Evolutionary conservation across 1,139 yeast species (phyloP).

Genomic region (Insectozyma bohioensis): DNA sequence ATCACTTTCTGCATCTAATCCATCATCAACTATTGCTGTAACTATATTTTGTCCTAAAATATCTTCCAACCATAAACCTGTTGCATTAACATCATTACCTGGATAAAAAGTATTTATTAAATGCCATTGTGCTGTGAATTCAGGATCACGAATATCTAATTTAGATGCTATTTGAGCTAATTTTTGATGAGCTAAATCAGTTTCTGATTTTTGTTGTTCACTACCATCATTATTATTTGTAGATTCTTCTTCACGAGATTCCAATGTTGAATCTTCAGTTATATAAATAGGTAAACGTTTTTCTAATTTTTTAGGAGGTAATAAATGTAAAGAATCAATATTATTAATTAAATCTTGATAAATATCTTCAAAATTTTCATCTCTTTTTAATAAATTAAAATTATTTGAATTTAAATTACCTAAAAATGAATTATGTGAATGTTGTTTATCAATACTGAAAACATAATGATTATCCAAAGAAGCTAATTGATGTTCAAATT

Average conservation of each 20-base stretch:
- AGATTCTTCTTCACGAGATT: constrained; percentile 13
- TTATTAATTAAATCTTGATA: constrained; percentile 30
- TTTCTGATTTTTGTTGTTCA: constrained; percentile 1
- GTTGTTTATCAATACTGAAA: constrained; percentile 50
- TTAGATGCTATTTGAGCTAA: constrained; percentile 43
- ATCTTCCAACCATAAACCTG: constrained; percentile 82
- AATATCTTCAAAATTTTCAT: constrained; percentile 23
- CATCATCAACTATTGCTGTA: constrained; percentile 93
- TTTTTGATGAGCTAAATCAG: constrained; percentile 11
- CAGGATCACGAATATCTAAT: constrained; percentile 75
- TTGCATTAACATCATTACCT: constrained; percentile 84
- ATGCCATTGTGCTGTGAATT: constrained; percentile 88
- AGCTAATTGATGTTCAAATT: constrained; percentile 58
- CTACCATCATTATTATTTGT: background rate
- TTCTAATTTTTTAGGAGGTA: constrained; percentile 46
- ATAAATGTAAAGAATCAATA: constrained; percentile 44
- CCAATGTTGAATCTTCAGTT: constrained; percentile 16
- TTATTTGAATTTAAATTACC: constrained; percentile 38
- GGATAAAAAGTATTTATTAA: constrained; percentile 67
- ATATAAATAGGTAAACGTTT: constrained; percentile 44
- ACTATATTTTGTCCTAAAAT: constrained; percentile 81
- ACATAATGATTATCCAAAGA: constrained; percentile 63
- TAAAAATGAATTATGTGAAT: constrained; percentile 33
- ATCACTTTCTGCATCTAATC: constrained; percentile 74
- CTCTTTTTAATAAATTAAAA: constrained; percentile 27